Conservation (phyloP, 768 basidiomycete genomes). For the Tephrocybe sp. region DNA sequence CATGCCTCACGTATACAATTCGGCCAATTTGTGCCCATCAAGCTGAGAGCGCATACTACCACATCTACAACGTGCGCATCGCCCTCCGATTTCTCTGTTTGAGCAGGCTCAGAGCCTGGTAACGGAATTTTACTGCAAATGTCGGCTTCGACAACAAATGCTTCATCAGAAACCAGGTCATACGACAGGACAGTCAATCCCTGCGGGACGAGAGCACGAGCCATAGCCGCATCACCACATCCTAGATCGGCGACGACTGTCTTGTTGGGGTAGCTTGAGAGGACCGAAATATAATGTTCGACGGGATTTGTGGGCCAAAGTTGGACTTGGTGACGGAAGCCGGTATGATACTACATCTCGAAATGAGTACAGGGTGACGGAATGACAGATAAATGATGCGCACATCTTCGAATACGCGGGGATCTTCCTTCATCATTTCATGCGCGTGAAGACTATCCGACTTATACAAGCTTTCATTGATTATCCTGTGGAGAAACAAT, state of each 20-base stretch:
- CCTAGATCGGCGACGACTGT: constrained; percentile 91
- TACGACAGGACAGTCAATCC: constrained; percentile 74
- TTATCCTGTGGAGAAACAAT: constrained; percentile 50
- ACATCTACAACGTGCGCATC: constrained; percentile 85
- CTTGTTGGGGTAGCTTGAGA: constrained; percentile 63
- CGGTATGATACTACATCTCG: constrained; percentile 78
- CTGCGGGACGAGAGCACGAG: constrained; percentile 67
- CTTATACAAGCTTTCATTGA: constrained; percentile 94
- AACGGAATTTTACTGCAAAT: constrained; percentile 79
- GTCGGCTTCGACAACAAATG: constrained; percentile 88
- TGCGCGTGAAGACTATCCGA: constrained; percentile 73
- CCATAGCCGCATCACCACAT: constrained; percentile 91
- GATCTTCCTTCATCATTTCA: constrained; percentile 82
- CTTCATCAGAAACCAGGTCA: constrained; percentile 74
- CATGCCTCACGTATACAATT: constrained; percentile 85
- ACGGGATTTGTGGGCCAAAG: constrained; percentile 96
- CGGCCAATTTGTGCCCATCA: constrained; percentile 99
- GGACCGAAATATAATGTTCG: constrained; percentile 67
- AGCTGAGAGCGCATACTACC: constrained; percentile 89
- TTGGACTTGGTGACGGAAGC: constrained; percentile 88
- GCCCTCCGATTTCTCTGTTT: constrained; percentile 39
- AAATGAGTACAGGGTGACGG: not conserved
- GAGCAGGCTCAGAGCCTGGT: constrained; percentile 69
- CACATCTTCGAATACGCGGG: constrained; percentile 83
- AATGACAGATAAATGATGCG: constrained; percentile 13